Conservation (phyloP, 805 yeast genomes). For the Scheffersomyces lignosus region DNA sequence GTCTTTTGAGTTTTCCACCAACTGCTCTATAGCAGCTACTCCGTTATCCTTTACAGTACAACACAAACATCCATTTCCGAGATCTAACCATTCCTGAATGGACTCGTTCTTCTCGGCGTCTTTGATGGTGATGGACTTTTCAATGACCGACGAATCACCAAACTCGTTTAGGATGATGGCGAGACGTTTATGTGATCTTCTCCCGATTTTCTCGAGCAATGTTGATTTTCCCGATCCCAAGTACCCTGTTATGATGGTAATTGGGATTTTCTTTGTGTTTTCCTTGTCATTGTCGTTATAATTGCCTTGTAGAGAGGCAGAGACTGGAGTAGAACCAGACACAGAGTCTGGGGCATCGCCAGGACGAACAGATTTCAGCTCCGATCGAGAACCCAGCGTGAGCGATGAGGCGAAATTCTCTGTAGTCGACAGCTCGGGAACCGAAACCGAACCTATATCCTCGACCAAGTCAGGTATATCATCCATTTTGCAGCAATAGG, state of each 20-base stretch:
- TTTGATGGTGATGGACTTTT: slow-evolving; percentile 74
- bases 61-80: slow-evolving; percentile 95
- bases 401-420: not conserved
- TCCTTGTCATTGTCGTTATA: slow-evolving; percentile 6
- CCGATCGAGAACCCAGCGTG: too few species aligned
- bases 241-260: slow-evolving; percentile 92
- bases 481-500: too few species aligned
- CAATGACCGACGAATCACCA: slow-evolving; percentile 89
- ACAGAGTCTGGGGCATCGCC: slow-evolving; percentile 7
- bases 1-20: slow-evolving; percentile 68
- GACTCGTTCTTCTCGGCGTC: slow-evolving; percentile 46
- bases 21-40: slow-evolving; percentile 87
- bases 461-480: too few species aligned
- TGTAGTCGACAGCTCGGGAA: too few species aligned
- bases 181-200: slow-evolving; percentile 65
- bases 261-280: slow-evolving; percentile 62
- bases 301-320: too few species aligned
- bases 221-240: slow-evolving; percentile 95
- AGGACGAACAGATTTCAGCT: too few species aligned
- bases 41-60: slow-evolving; percentile 96
- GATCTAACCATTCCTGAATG: slow-evolving; percentile 91
- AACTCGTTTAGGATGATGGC: slow-evolving; percentile 93
- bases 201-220: slow-evolving; percentile 70
- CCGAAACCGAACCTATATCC: too few species aligned
- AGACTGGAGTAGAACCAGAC: slow-evolving; percentile 10